phyloP scores from a whole-genome alignment of 768 basidiomycete genomes.

The Scleroderma bovista region DNA sequence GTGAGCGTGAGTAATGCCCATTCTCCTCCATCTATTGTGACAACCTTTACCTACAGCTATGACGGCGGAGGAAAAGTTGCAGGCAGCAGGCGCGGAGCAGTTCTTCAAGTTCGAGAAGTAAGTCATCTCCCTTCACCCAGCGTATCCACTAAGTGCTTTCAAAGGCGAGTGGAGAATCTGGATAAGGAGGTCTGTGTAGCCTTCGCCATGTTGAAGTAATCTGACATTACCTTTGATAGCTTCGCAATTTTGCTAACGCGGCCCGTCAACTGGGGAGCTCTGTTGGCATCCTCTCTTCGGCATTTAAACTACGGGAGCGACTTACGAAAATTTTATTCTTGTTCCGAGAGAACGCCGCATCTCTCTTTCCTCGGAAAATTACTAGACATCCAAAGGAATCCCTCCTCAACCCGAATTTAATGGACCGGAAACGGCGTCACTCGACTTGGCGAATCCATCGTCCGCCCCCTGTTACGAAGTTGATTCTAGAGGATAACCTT shows the following conservation, averaged over 20 bases:
- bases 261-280: conserved; percentile 52
- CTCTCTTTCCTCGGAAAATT: conserved; percentile 48
- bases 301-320: conserved; percentile 46
- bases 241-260: conserved; percentile 50
- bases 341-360: conserved; percentile 53
- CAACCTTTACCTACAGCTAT: conserved; percentile 25
- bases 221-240: conserved; percentile 24
- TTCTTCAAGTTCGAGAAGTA: conserved; percentile 47
- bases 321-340: conserved; percentile 45
- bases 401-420: conserved; percentile 33
- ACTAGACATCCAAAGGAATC: conserved; percentile 33
- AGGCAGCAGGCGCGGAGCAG: conserved; percentile 43
- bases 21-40: conserved; percentile 3
- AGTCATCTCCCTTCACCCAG: conserved; percentile 6
- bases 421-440: conserved; percentile 24
- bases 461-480: conserved; percentile 34
- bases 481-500: conserved; percentile 35
- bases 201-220: background rate
- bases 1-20: conserved; percentile 26
- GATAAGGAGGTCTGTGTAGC: conserved; percentile 39
- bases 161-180: conserved; percentile 41
- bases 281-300: conserved; percentile 51
- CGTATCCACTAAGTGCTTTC: conserved; percentile 1
- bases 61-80: conserved; percentile 45
- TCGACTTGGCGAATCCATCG: conserved; percentile 28